These are phyloP conservation scores for Penicillium atrosanguineum DNA, from an alignment of 495 filamentous ascomycete genomes.

Conservation along the genomic window DNA sequence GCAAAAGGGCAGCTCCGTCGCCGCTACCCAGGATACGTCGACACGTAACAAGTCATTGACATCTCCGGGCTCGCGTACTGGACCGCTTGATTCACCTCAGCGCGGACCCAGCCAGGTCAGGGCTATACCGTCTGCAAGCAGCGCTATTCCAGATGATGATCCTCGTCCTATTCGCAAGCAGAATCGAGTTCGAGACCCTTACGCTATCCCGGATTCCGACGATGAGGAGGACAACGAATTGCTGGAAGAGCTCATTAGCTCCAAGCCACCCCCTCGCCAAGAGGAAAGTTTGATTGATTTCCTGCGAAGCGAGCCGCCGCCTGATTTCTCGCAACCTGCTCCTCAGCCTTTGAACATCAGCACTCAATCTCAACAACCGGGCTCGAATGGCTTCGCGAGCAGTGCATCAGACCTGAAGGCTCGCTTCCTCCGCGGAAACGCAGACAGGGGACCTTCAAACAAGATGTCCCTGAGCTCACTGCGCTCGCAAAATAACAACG, in stretches of 20 bases:
- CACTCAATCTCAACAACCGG: constrained; percentile 36
- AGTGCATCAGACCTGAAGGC: constrained; percentile 56
- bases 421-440: constrained; percentile 52
- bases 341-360: constrained; percentile 37
- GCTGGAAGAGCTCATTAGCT: constrained; percentile 57
- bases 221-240: constrained; percentile 80
- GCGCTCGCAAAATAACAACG: constrained; percentile 25
- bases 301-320: constrained; percentile 76
- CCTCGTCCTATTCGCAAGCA: constrained; percentile 57
- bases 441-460: constrained; percentile 22
- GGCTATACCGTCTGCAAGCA: constrained; percentile 11
- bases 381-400: constrained; percentile 41
- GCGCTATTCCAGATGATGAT: constrained; percentile 22
- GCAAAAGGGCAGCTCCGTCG: constrained; percentile 30
- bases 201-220: constrained; percentile 56
- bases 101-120: constrained; percentile 20
- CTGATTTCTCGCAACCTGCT: constrained; percentile 49
- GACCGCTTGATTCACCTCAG: constrained; percentile 46
- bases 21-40: constrained; percentile 45
- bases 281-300: constrained; percentile 85
- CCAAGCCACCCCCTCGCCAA: constrained; percentile 44
- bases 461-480: constrained; percentile 36
- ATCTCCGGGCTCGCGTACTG: constrained; percentile 58
- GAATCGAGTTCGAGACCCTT: constrained; percentile 80
- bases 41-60: constrained; percentile 44